Base-by-base conservation (phyloP, 805 yeast genomes). In the Candida chauliodis region DNA sequence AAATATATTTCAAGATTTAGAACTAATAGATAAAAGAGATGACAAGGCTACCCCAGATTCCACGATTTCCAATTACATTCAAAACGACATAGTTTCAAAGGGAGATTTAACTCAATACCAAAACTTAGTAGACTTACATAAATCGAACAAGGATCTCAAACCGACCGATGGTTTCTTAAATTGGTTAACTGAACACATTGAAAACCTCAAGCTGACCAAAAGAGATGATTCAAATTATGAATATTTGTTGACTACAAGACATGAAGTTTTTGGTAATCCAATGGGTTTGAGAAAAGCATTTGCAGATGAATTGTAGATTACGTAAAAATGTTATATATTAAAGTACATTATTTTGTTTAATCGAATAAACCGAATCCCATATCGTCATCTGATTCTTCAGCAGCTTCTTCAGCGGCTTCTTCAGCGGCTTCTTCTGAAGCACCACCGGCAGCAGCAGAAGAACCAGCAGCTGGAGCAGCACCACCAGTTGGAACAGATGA, bases 351-450 rank as follows among this genome's bases (percentile, higher is more conserved):
- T 27, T 13, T 18, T 16, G 24, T 32, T 79, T 93, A 93, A 81
- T 93, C 99, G 84, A 93, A 93, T 73, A 93, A 85, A 80, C 95
- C 95, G 83, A 84, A 81, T 60, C 95, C 95, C 95, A 85, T 83
- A 73, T 83, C 91, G 61, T 79, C 85, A 67, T 75, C 80, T 56
- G 70, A 71, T 60, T 73, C 82, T 52, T 67, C 78, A 52, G 61
- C 81, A 52, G 62, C 82, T 58, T 72, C 90, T 59, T 76, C 88
- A 57, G 70, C 81, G 52, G 66, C 87, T 56, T 71, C 93, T 46
- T 66, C 93, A 44, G 70, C 95, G 42, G 71, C 93, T 51, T 77
- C 81, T 20, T 16, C 44, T 13, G 19, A 18, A 50, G 69, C 43
- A 33, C 23, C 46, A 35, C 34, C 80, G 66, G 72, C 86, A 60